Evolutionary conservation across 345 rosid species (phyloP), one percentile per base, ranked within the genome.

Genomic region (Eucalyptus marginata): DNA sequence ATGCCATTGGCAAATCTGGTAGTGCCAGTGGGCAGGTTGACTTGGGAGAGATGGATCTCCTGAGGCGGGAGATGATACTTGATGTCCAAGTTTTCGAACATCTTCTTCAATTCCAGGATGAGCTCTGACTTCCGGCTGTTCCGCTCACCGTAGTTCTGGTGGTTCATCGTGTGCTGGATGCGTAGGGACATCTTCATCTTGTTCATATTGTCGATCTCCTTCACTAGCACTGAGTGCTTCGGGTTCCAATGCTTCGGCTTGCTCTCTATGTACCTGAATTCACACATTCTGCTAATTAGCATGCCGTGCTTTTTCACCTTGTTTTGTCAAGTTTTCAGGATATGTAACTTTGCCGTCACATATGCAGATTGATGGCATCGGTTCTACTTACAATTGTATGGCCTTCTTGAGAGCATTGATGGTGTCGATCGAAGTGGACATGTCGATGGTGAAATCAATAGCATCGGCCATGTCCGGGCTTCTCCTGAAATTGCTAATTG

Each of bases 151-250:
- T 54, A 93, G 91, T 95, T 95, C 87, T 95, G 96, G 87, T 93
- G 95, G 91, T 95, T 95, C 83, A 95, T 95, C 20, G 95, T 95
- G 91, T 95, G 96, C 31, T 87, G 93, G 76, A 95, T 91, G n/a
- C 87, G 89, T 15, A 94, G 88, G 25, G 64, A 80, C 86, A 95
- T 66, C 66, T 93, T 94, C 93, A 95, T 79, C 92, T 92, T 92
- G 90, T 94, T 89, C 90, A 94, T 62, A 33, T 95, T 90, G 89
- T 94, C 95, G 31, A 95, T 94, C 87, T 93, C 94, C 88, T 91
- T 95, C 86, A 93, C 92, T 66, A 91, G 7, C 64, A 95, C 51
- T 1, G 86, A 6, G 87, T 94, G 95, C 68, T 93, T 95, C 51
- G 95, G 95, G 88, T 43, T 90, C 96, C 96, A 95, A 62, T 93